Percentiles rank a stretch among this genome's conserved stretches.
phyloP scores from a whole-genome alignment of 2,329 filamentous ascomycete species.

The Claviceps purpurea region DNA sequence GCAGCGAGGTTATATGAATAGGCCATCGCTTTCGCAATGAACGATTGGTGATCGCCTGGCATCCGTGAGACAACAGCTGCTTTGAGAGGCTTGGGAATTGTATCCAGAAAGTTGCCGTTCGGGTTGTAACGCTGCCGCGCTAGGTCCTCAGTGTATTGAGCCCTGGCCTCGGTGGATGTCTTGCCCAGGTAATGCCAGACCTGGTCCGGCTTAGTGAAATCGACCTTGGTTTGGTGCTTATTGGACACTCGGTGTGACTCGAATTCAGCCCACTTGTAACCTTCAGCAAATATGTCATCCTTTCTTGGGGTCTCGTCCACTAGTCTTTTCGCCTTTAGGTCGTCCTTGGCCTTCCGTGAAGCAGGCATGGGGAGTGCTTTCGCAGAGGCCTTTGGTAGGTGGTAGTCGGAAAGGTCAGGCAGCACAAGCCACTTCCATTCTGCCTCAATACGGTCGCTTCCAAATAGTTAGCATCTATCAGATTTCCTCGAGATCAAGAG shows the following conservation, averaged over 20 bases:
- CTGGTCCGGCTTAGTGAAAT: slow-evolving; percentile 59
- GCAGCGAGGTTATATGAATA: slow-evolving; percentile 6
- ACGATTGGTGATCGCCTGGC: slow-evolving; percentile 7
- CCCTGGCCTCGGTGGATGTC: slow-evolving; percentile 76
- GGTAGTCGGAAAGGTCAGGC: slow-evolving; percentile 56
- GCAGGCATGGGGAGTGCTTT: slow-evolving; percentile 59
- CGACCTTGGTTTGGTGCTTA: slow-evolving; percentile 51
- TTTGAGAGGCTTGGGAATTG: slow-evolving; percentile 42
- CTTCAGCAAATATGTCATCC: slow-evolving; percentile 53
- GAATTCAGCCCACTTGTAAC: slow-evolving; percentile 70
- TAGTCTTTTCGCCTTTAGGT: slow-evolving; percentile 52
- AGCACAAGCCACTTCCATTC: slow-evolving; percentile 75
- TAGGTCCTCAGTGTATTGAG: slow-evolving; percentile 78
- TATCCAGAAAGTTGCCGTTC: slow-evolving; percentile 60
- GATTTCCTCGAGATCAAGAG: no score
- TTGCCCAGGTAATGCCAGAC: slow-evolving; percentile 83
- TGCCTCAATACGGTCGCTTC: slow-evolving; percentile 59
- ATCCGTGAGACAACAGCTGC: slow-evolving; percentile 17
- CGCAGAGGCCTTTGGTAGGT: slow-evolving; percentile 59
- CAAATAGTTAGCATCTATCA: slow-evolving; percentile 23
- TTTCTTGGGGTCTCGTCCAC: slow-evolving; percentile 49
- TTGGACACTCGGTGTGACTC: slow-evolving; percentile 46
- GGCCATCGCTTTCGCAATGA: slow-evolving; percentile 8
- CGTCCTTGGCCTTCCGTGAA: slow-evolving; percentile 47
- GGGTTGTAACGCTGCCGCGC: slow-evolving; percentile 45